A percentile compares a stretch with the other conserved stretches of the same genome.
Conservation (phyloP, 169 alveolate species). For the Eimeria sp. region DNA sequence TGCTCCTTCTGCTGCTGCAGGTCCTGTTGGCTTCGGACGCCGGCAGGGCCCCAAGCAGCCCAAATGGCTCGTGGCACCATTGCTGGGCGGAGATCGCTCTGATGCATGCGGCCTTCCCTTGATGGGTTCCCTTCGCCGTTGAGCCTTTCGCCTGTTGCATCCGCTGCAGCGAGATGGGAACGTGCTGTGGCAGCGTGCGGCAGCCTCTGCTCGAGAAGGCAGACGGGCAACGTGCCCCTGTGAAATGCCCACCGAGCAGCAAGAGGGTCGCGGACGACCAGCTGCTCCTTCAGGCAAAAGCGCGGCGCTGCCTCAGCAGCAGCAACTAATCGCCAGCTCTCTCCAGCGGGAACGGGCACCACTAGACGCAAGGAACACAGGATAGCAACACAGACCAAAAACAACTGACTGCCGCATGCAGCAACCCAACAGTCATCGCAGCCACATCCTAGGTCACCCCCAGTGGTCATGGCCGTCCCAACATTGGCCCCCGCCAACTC, state of each 20-base stretch:
- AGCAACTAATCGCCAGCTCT: constrained; percentile 48
- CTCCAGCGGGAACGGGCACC: constrained; percentile 57
- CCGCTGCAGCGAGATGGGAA: neutral
- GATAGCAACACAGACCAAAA: constrained; percentile 30
- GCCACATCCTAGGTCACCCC: constrained; percentile 13
- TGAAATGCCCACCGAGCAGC: constrained; percentile 64
- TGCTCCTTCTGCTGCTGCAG: constrained; percentile 4
- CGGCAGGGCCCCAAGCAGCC: constrained; percentile 69
- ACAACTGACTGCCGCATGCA: constrained; percentile 48
- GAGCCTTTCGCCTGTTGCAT: neutral
- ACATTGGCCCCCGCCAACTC: neutral
- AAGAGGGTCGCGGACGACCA: constrained; percentile 21
- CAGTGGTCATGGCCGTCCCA: neutral
- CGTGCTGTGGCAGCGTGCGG: neutral
- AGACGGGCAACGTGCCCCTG: neutral
- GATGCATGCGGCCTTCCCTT: neutral
- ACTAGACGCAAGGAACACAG: constrained; percentile 35
- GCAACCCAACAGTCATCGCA: constrained; percentile 11
- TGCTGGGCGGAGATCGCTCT: neutral
- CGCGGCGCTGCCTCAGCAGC: constrained; percentile 66
- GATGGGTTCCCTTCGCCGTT: neutral
- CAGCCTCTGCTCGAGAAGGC: neutral
- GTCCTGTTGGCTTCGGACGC: neutral
- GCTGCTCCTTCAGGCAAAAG: constrained; percentile 45
- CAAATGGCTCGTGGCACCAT: constrained; percentile 69